Conservation (phyloP, 2,329 filamentous ascomycete genomes). For the Blastomyces parvus region DNA sequence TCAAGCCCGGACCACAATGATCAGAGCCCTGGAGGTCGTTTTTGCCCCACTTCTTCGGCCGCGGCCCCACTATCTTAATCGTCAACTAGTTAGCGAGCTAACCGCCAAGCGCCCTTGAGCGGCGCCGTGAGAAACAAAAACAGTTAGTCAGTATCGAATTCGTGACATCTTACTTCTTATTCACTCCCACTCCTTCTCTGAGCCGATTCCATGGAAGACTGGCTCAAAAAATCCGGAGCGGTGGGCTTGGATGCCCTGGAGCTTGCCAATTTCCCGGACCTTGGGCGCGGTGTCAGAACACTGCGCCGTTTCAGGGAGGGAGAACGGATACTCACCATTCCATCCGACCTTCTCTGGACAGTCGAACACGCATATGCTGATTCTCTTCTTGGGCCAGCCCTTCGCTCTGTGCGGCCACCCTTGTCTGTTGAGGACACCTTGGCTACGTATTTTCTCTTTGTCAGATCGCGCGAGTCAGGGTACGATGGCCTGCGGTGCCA, state of each 20-base stretch:
- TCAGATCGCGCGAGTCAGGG: conserved; percentile 26
- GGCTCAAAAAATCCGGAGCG: conserved; percentile 26
- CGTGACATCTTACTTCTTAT: no score
- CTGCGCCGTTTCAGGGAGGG: conserved; percentile 25
- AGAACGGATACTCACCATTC: conserved; percentile 29
- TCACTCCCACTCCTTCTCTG: conserved; percentile 8
- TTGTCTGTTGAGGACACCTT: conserved; percentile 29
- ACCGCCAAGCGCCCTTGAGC: no score
- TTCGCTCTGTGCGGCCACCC: conserved; percentile 24
- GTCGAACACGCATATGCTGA: conserved; percentile 26
- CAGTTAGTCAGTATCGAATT: no score
- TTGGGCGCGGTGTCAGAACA: conserved; percentile 26
- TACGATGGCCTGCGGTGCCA: conserved; percentile 25
- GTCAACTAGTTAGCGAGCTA: no score
- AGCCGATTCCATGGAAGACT: conserved; percentile 27
- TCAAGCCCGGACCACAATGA: no score
- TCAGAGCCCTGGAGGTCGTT: no score
- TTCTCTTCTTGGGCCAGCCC: conserved; percentile 25
- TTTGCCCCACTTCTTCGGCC: no score
- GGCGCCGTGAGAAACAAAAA: no score
- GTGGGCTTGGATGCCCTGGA: conserved; percentile 25
- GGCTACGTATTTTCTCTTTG: conserved; percentile 28
- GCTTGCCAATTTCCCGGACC: conserved; percentile 26
- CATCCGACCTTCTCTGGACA: conserved; percentile 25
- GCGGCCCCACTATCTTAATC: no score